A percentile compares a stretch with the other conserved stretches of the same genome.
Conservation (phyloP, 129 eudicot genomes). For the Helichrysum umbraculigerum region DNA sequence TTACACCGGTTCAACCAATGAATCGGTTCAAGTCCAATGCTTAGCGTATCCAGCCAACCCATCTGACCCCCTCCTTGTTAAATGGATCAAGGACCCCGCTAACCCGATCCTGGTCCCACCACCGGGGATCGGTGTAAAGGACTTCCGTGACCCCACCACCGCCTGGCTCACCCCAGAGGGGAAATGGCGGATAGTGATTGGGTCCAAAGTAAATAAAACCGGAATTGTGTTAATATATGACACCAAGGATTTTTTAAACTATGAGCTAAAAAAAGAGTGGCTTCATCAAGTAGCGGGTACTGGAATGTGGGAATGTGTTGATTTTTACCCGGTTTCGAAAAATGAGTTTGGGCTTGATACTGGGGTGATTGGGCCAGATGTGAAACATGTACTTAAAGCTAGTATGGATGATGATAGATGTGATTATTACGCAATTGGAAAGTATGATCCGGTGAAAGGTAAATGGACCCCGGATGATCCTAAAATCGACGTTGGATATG, state of each 20-base stretch:
- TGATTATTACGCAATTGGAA: conserved; percentile 75
- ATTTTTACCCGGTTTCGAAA: conserved; percentile 71
- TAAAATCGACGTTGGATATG: conserved; percentile 63
- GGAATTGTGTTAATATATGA: conserved; percentile 73
- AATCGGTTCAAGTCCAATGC: conserved; percentile 74
- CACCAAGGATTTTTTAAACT: conserved; percentile 57
- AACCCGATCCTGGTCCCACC: conserved; percentile 83
- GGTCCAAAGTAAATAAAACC: conserved; percentile 60
- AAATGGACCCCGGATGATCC: conserved; percentile 75
- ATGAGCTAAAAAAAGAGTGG: conserved; percentile 38
- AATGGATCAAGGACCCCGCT: conserved; percentile 67
- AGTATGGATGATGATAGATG: conserved; percentile 74
- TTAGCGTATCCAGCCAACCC: conserved; percentile 78
- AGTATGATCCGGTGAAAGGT: conserved; percentile 40
- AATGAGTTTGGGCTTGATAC: conserved; percentile 54
- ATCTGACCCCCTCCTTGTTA: conserved; percentile 61
- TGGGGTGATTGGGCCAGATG: conserved; percentile 43
- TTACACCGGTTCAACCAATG: conserved; percentile 79
- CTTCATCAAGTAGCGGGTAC: conserved; percentile 67
- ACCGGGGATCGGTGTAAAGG: conserved; percentile 45
- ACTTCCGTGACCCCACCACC: conserved; percentile 85
- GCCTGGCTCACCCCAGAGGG: conserved; percentile 75
- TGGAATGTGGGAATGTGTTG: conserved; percentile 96
- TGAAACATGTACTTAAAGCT: conserved; percentile 76
- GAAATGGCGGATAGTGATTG: conserved; percentile 69